Conservation (phyloP, 352 stramenopile genomes). For the Pythium phragmitis region DNA sequence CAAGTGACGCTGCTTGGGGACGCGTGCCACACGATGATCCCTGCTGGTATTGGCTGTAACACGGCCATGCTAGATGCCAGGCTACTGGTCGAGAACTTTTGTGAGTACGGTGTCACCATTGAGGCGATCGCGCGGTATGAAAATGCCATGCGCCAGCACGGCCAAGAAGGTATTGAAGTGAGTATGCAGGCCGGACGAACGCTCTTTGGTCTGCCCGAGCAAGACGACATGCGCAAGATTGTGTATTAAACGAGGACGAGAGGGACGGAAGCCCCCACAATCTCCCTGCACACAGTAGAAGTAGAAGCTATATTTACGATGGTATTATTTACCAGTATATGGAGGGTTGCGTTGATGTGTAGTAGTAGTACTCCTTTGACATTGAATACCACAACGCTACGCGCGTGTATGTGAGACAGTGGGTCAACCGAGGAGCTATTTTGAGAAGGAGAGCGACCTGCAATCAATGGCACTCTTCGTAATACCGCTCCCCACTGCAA, state of each 20-base stretch:
- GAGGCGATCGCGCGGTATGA: slow-evolving; percentile 60
- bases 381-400: no score
- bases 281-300: no score
- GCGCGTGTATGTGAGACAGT: no score
- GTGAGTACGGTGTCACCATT: slow-evolving; percentile 40
- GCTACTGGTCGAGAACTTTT: slow-evolving; percentile 40
- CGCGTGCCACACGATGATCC: slow-evolving; percentile 63
- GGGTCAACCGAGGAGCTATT: no score
- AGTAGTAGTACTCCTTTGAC: no score
- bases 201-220: slow-evolving; percentile 43
- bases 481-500: not conserved
- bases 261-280: no score
- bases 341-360: no score
- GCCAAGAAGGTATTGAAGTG: slow-evolving; percentile 40
- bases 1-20: slow-evolving; percentile 59
- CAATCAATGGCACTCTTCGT: no score
- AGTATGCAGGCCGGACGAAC: slow-evolving; percentile 43
- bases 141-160: slow-evolving; percentile 53
- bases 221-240: slow-evolving; percentile 46
- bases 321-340: no score
- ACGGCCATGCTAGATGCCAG: slow-evolving; percentile 52
- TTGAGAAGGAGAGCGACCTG: no score
- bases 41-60: slow-evolving; percentile 58
- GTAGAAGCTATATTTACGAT: no score
- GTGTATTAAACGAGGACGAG: not conserved